These are phyloP conservation scores for Blastobotrys ciferrii DNA, from an alignment of 1,139 yeast species.

Conservation along the genomic window DNA sequence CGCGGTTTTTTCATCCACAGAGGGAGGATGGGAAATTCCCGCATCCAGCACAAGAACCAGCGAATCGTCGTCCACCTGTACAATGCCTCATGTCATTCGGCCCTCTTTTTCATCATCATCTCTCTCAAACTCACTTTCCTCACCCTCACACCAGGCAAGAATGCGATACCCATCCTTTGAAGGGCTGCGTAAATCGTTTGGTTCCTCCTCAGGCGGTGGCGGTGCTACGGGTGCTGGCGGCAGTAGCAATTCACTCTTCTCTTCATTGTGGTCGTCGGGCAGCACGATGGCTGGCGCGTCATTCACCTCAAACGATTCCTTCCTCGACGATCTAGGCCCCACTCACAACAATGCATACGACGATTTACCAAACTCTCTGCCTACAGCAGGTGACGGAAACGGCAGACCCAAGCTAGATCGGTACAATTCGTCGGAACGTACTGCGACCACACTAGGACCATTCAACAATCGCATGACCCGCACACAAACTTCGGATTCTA, in stretches of 20 bases:
- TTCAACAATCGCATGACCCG: not conserved
- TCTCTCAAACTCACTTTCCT: constrained; percentile 21
- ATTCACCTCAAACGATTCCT: not conserved
- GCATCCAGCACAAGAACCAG: constrained; percentile 22
- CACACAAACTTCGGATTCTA: not conserved
- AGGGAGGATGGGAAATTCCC: constrained; percentile 32
- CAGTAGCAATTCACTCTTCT: constrained; percentile 8
- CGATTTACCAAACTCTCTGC: not conserved
- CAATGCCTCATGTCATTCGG: constrained; percentile 31
- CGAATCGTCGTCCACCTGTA: constrained; percentile 21
- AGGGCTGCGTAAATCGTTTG: constrained; percentile 18
- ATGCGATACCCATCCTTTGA: constrained; percentile 19
- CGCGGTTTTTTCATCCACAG: constrained; percentile 18
- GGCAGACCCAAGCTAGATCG: not conserved
- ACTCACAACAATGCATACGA: not conserved
- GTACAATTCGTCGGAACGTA: not conserved
- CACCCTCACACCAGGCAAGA: constrained; percentile 5
- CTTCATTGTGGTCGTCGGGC: constrained; percentile 13
- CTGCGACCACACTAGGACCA: not conserved
- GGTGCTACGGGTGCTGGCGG: too few species aligned
- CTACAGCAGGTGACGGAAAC: not conserved
- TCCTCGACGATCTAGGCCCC: not conserved
- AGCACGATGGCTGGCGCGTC: not conserved
- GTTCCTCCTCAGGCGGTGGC: constrained; percentile 1
- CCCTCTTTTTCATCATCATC: constrained; percentile 29